Conservation (phyloP, 2,329 filamentous ascomycete species). For the Diaporthe sp. region DNA sequence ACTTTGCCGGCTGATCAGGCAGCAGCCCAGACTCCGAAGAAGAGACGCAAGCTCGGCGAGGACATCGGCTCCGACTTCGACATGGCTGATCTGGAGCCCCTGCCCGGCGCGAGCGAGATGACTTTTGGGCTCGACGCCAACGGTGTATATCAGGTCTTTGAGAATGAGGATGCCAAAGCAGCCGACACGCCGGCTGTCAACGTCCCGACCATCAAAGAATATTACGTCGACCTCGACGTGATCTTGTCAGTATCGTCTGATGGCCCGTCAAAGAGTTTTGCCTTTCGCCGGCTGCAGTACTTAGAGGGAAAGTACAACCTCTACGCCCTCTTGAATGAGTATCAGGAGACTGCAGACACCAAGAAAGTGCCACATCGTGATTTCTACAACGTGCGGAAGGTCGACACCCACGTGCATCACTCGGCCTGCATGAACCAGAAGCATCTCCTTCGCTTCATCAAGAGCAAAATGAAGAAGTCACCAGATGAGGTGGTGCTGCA, state of each 20-base stretch:
- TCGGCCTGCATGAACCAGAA: constrained; percentile 99
- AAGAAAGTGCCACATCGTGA: constrained; percentile 98
- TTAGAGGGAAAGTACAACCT: constrained; percentile 97
- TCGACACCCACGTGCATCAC: constrained; percentile 98
- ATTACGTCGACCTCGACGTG: constrained; percentile 93
- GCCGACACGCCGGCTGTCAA: constrained; percentile 79
- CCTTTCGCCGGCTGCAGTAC: constrained; percentile 93
- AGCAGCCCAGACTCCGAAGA: constrained; percentile 58
- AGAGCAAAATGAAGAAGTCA: constrained; percentile 99
- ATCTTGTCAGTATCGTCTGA: constrained; percentile 93
- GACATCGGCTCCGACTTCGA: constrained; percentile 95
- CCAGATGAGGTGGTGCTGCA: constrained; percentile 94
- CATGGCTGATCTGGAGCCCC: constrained; percentile 80
- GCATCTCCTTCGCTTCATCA: constrained; percentile 97
- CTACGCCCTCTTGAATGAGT: constrained; percentile 93
- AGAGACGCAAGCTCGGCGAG: constrained; percentile 85
- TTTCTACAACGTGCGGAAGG: constrained; percentile 99
- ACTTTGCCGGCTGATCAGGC: constrained; percentile 56
- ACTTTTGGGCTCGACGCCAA: constrained; percentile 84
- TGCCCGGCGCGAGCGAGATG: constrained; percentile 80
- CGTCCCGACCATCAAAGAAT: constrained; percentile 94
- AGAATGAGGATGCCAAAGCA: constrained; percentile 73
- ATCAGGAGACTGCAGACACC: constrained; percentile 97
- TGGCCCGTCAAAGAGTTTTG: constrained; percentile 96
- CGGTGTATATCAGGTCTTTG: constrained; percentile 94